Evolutionary conservation across 2,329 filamentous ascomycete genomes (phyloP), one percentile per base, ranked within the genome.

Genomic region (Ascochyta fabae): DNA sequence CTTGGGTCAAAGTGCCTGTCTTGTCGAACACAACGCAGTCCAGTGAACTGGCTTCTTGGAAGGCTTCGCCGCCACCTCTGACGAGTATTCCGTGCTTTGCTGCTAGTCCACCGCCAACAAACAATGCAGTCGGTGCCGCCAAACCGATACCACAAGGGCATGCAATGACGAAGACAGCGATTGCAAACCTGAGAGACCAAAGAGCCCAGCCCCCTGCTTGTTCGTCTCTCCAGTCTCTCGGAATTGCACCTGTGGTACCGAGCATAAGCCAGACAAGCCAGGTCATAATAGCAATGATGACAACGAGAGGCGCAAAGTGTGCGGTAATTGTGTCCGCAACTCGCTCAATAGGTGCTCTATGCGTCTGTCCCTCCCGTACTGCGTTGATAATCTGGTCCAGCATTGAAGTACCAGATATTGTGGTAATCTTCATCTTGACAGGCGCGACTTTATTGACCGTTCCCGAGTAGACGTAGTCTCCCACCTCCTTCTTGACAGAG

Each of bases 21-120:
- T 96, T 95, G 81, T 96, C 91, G 70, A 96, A 95, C 0, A 95
- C 89, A 35, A 95, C 87, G 48, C 88, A 88, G 71, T 92, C 87
- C 40, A 93, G 82, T 10, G 84, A 85, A 70, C 89, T 92, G 4
- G 91, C 91, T 77, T 92, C 91, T 72, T 94, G 90, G 70, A 95
- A 94, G 0, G 91, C 91, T 70, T 93, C 90, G 31, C 91, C 91
- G 22, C 91, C 91, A 22, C 91, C 91, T 74, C 92, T 92, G 64
- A 90, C 91, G 1, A 96, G 80, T 50, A 96, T 92, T 1, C 91
- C 91, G 66, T 91, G 78, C 70, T 89, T 88, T 6, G 91, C 91
- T 2, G 91, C 91, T 16, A 95, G 78, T 1, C 91, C 91, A 33
- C 89, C 88, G 3, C 90, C 91, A 9, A 95, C 91, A 61, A 94